These are phyloP conservation scores for Chrysosporium keratinophilum DNA, from an alignment of 2,329 filamentous ascomycete genomes.

Conservation along the genomic window DNA sequence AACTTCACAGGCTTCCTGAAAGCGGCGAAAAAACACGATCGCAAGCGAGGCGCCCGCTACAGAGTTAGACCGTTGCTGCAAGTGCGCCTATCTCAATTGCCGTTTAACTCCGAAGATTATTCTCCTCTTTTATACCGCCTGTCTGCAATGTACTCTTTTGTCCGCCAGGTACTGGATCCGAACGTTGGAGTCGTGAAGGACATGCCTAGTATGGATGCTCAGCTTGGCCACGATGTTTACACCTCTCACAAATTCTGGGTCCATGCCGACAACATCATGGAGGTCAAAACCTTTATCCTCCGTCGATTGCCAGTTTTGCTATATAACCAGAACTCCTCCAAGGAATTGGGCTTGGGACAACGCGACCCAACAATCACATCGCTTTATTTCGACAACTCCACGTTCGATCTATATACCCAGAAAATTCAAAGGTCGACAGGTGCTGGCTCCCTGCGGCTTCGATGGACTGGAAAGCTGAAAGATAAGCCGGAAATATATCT, in stretches of 20 bases:
- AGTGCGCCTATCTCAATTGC: slow-evolving; percentile 73
- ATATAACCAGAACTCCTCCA: slow-evolving; percentile 77
- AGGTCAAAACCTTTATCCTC: slow-evolving; percentile 92
- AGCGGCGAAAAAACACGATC: slow-evolving; percentile 97
- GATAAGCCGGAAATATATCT: slow-evolving; percentile 69
- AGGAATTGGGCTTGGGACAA: slow-evolving; percentile 66
- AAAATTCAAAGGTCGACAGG: slow-evolving; percentile 69
- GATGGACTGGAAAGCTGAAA: slow-evolving; percentile 82
- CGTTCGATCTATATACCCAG: slow-evolving; percentile 74
- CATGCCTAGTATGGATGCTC: slow-evolving; percentile 34
- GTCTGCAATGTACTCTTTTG: slow-evolving; percentile 91
- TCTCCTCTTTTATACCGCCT: slow-evolving; percentile 77
- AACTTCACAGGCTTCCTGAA: slow-evolving; percentile 98
- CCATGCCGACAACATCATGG: slow-evolving; percentile 85
- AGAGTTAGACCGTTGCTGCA: slow-evolving; percentile 85
- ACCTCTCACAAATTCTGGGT: slow-evolving; percentile 95
- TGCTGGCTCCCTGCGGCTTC: slow-evolving; percentile 70
- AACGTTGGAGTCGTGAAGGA: slow-evolving; percentile 44
- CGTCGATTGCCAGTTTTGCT: slow-evolving; percentile 82
- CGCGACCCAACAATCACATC: slow-evolving; percentile 84
- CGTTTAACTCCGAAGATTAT: slow-evolving; percentile 94
- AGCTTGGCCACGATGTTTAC: slow-evolving; percentile 55
- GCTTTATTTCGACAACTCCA: slow-evolving; percentile 84
- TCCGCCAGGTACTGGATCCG: slow-evolving; percentile 60
- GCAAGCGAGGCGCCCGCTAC: slow-evolving; percentile 76